Conservation (phyloP, 2,329 filamentous ascomycete species). For the Rhynchosporium agropyri region DNA sequence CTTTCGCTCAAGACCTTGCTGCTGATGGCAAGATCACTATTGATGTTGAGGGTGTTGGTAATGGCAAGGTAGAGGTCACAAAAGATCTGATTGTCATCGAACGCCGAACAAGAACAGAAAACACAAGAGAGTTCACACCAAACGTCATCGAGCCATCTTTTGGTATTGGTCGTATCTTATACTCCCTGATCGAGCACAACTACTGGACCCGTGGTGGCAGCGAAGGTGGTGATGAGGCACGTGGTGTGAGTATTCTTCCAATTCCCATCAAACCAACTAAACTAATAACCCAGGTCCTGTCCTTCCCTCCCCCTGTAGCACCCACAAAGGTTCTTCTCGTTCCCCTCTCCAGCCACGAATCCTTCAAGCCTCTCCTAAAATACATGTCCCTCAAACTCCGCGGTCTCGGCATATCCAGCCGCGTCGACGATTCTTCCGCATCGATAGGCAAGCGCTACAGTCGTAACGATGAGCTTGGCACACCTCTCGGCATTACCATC, state of each 20-base stretch:
- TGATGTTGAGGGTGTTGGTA: slow-evolving; percentile 66
- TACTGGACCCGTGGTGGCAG: slow-evolving; percentile 79
- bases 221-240: slow-evolving; percentile 76
- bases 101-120: slow-evolving; percentile 79
- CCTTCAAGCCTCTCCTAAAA: slow-evolving; percentile 78
- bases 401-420: slow-evolving; percentile 75
- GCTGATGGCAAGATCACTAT: slow-evolving; percentile 75
- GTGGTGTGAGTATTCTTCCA: slow-evolving; percentile 67
- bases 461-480: slow-evolving; percentile 94
- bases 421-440: slow-evolving; percentile 86
- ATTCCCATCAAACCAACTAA: neutral
- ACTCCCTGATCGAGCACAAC: slow-evolving; percentile 88
- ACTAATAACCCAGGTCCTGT: slow-evolving; percentile 58
- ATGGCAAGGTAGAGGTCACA: slow-evolving; percentile 76
- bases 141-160: slow-evolving; percentile 98
- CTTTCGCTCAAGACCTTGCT: slow-evolving; percentile 73
- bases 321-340: slow-evolving; percentile 94
- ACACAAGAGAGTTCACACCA: slow-evolving; percentile 87
- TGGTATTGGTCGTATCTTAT: slow-evolving; percentile 92
- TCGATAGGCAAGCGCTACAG: slow-evolving; percentile 94
- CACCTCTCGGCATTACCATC: slow-evolving; percentile 88
- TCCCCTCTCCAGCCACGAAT: slow-evolving; percentile 78
- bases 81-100: slow-evolving; percentile 83
- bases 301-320: slow-evolving; percentile 77
- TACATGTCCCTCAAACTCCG: slow-evolving; percentile 77